These are phyloP conservation scores for Alternaria conjuncta DNA, from an alignment of 2,329 filamentous ascomycete species.

Conservation along the genomic window DNA sequence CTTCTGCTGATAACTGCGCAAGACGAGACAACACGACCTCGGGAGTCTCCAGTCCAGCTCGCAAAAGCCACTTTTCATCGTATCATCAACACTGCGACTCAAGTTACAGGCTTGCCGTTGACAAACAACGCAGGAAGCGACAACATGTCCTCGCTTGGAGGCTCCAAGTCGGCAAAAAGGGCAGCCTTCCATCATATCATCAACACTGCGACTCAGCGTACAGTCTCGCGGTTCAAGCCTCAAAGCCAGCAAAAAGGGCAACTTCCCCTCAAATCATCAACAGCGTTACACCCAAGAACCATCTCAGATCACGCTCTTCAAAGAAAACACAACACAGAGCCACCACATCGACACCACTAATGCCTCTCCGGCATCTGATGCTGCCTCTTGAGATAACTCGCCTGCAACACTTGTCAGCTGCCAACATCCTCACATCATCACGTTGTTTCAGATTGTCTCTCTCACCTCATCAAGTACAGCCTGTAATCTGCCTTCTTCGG, in stretches of 20 bases:
- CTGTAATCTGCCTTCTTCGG: conserved; percentile 51
- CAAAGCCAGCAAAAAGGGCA: neutral
- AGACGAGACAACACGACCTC: neutral
- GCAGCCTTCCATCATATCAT: neutral
- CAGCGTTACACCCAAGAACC: neutral
- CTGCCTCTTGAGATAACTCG: conserved; percentile 43
- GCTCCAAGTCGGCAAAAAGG: neutral
- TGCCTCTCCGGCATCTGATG: conserved; percentile 48
- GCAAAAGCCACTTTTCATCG: neutral
- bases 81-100: neutral
- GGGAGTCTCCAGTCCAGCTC: neutral
- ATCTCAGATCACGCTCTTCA: neutral
- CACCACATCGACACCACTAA: conserved; percentile 6
- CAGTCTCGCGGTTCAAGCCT: too few relatives aligned
- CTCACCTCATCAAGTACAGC: conserved; percentile 51
- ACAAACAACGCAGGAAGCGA: neutral
- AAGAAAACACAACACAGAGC: neutral
- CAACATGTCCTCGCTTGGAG: too few relatives aligned
- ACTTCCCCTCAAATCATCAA: neutral
- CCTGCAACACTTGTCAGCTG: conserved; percentile 16
- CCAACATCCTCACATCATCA: neutral
- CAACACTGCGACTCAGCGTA: neutral
- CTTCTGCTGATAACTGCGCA: neutral
- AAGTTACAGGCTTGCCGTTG: neutral
- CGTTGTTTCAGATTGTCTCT: neutral